A percentile compares a stretch with the other conserved stretches of the same genome.
Evolutionary conservation across 345 rosid genomes (phyloP).

Genomic region (Linum usitatissimum): DNA sequence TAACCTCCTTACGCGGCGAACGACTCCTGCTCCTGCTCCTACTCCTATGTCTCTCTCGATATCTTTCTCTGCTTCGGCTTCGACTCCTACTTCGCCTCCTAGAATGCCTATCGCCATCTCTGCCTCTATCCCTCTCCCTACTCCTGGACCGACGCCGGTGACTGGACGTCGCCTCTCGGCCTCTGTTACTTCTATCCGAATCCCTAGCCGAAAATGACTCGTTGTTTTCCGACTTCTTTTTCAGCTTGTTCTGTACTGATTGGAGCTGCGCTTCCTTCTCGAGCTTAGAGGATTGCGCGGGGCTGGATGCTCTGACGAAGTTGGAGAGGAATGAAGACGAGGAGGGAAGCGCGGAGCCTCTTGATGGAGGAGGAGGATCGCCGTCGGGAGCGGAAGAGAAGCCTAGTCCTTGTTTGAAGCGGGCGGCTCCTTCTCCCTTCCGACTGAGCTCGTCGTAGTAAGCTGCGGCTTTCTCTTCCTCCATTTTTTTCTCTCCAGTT

Average conservation of each 20-base stretch:
- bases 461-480: conserved; percentile 11
- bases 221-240: conserved; percentile 25
- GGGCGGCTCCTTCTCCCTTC: conserved; percentile 89
- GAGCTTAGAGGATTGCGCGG: conserved; percentile 32
- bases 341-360: conserved; percentile 42
- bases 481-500: not conserved
- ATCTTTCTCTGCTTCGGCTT: conserved; percentile 18
- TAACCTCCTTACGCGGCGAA: conserved; percentile 21
- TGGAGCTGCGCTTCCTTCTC: conserved; percentile 56
- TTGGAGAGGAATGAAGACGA: conserved; percentile 58
- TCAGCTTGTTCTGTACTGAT: conserved; percentile 60
- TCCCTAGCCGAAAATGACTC: conserved; percentile 4
- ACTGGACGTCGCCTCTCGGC: conserved; percentile 1
- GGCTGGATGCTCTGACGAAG: conserved; percentile 69
- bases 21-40: conserved; percentile 31
- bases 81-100: conserved; percentile 20
- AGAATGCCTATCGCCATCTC: conserved; percentile 12
- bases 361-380: conserved; percentile 25
- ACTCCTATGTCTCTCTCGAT: conserved; percentile 23
- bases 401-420: conserved; percentile 94
- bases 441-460: conserved; percentile 52
- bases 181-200: conserved; percentile 16
- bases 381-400: conserved; percentile 34
- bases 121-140: conserved; percentile 11
- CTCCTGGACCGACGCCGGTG: conserved; percentile 16